Base-by-base conservation (phyloP, 2,329 filamentous ascomycete genomes). In the Amesomyces nigricolor region DNA sequence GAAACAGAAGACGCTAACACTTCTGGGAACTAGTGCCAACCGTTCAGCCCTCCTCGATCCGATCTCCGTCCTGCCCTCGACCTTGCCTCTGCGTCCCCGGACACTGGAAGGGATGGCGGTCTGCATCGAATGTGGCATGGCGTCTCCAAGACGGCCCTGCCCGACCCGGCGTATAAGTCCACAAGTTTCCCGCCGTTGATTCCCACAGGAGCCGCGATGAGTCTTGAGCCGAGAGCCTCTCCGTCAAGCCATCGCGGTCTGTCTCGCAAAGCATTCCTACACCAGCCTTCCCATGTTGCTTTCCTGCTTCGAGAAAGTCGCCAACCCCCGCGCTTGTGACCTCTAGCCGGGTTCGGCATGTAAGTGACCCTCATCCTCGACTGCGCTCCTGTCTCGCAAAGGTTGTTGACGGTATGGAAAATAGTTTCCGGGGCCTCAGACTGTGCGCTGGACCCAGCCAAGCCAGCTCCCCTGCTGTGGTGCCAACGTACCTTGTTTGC, bases 31-130 rank as follows among this genome's bases (percentile, higher is more conserved):
- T 58, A 58, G 54, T 43, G 56, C 53, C 53, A 48, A 54, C 50
- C 37, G 45, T 46, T 56, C 59, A 61, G 60, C 58, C 54, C 51
- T 58, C 17, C 51, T 58, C 55, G 58, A 61, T 61, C 58, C 56
- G 56, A 58, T 61, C 58, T 58, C 58, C 50, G 37, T 35, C 29
- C 19, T 29, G 11, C 14, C 42, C 47, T 53, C 26, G n/a, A 6
- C 42, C 30, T 5, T 48, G n/a, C 26, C 32, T 47, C 22, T 26
- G 22, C 22, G 22, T 6, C 32, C 44, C 50, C 37, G 22, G 32
- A 47, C 38, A 19, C 22, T 35, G 44, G 47, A 26, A 51, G 55
- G 39, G 47, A 51, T 58, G 39, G 47, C 38, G 37, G 35, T 45
- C 47, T 32, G 51, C 32, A 50, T 48, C 47, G 39, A 13, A 16